phyloP scores from a whole-genome alignment of 148 eudicot species.

The Amaranthus cruentus region DNA sequence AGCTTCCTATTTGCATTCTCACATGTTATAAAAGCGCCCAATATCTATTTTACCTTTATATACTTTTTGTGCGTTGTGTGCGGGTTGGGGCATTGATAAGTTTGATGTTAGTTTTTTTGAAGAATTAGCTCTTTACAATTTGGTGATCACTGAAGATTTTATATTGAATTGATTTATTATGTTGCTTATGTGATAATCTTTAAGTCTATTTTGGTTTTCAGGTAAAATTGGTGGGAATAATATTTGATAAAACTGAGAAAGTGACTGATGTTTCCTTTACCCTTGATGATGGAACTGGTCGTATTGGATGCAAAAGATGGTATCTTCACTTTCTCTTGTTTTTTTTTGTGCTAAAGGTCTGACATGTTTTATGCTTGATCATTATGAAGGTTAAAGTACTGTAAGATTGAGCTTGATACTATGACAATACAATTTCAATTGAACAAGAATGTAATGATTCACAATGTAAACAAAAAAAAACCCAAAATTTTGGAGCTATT shows the following conservation, averaged over 20 bases:
- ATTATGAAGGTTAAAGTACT: background rate
- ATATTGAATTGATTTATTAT: background rate
- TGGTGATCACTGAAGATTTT: background rate
- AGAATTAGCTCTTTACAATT: too few species aligned
- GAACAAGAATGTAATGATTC: too few species aligned
- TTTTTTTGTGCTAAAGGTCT: background rate
- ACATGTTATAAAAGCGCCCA: too few species aligned
- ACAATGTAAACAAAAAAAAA: too few species aligned
- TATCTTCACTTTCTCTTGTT: slow-evolving; percentile 15
- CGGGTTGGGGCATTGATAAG: too few species aligned
- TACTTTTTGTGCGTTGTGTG: too few species aligned
- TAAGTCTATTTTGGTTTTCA: slow-evolving; percentile 6
- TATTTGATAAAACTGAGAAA: slow-evolving; percentile 38
- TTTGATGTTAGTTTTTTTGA: too few species aligned
- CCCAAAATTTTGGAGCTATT: too few species aligned
- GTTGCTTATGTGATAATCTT: too few species aligned
- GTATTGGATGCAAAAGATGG: slow-evolving; percentile 60
- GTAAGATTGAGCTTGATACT: background rate
- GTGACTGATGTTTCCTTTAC: slow-evolving; percentile 51
- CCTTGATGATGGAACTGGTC: slow-evolving; percentile 64
- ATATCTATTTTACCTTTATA: too few species aligned
- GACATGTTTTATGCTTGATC: background rate
- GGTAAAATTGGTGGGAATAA: slow-evolving; percentile 59
- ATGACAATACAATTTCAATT: too few species aligned
- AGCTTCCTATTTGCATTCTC: too few species aligned